A percentile compares a stretch with the other conserved stretches of the same genome.
phyloP scores from a whole-genome alignment of 1,284 basidiomycete genomes.

The Pseudozyma pruni region DNA sequence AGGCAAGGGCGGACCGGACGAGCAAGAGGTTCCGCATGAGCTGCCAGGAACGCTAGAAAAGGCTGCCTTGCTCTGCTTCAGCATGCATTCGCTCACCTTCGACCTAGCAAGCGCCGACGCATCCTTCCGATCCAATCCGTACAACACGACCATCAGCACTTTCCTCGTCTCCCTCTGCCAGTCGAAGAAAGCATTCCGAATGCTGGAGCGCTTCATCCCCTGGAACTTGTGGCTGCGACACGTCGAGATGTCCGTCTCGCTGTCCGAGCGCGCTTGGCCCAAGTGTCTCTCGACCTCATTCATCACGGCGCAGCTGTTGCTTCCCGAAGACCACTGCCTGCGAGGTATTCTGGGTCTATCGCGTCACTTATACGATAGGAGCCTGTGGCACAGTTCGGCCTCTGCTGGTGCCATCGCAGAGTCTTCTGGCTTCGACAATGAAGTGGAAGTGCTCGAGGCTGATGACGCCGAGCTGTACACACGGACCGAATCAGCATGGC shows the following conservation, averaged over 20 bases:
- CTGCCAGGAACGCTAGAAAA: slow-evolving; percentile 76
- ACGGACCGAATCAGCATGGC: slow-evolving; percentile 65
- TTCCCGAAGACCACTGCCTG: slow-evolving; percentile 94
- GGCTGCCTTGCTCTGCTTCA: slow-evolving; percentile 82
- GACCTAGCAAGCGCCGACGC: slow-evolving; percentile 19
- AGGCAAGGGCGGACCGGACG: slow-evolving; percentile 33
- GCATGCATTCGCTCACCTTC: slow-evolving; percentile 80
- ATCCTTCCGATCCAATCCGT: slow-evolving; percentile 73
- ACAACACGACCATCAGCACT: slow-evolving; percentile 85
- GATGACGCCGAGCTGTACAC: slow-evolving; percentile 48
- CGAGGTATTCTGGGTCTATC: slow-evolving; percentile 77
- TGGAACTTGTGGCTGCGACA: slow-evolving; percentile 77
- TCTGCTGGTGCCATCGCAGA: slow-evolving; percentile 14
- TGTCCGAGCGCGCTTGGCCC: slow-evolving; percentile 31
- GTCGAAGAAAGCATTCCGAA: slow-evolving; percentile 42
- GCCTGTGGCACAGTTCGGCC: slow-evolving; percentile 21
- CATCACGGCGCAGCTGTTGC: slow-evolving; percentile 73
- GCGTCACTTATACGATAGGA: slow-evolving; percentile 39
- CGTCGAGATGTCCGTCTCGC: slow-evolving; percentile 13
- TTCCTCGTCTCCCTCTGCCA: slow-evolving; percentile 78
- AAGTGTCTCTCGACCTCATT: slow-evolving; percentile 49
- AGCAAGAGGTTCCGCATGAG: slow-evolving; percentile 52
- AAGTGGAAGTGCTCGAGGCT: slow-evolving; percentile 61
- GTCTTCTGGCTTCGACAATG: slow-evolving; percentile 65
- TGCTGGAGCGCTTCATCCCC: slow-evolving; percentile 75